A percentile compares a stretch with the other conserved stretches of the same genome.
Conservation (phyloP, 208 protist species). For the Acanthamoeba quina region DNA sequence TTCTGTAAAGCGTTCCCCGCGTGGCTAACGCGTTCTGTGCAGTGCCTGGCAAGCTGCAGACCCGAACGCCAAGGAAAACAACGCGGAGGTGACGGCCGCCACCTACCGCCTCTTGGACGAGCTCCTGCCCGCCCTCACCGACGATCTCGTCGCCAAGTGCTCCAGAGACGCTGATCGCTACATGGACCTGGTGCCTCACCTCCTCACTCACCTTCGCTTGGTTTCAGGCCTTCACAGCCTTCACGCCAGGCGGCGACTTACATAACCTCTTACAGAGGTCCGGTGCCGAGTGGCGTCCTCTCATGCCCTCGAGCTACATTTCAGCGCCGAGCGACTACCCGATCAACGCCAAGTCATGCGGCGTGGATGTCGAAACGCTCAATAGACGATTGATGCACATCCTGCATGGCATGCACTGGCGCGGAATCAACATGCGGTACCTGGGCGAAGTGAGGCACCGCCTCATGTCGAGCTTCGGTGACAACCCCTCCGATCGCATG, state of each 20-base stretch:
- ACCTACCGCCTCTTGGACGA: conserved; percentile 24
- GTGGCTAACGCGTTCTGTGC: not conserved
- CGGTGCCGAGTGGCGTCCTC: not conserved
- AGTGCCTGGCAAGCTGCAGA: conserved; percentile 42
- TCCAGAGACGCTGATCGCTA: conserved; percentile 4
- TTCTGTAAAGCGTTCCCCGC: too few relatives aligned
- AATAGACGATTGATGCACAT: conserved; percentile 43
- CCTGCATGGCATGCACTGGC: conserved; percentile 59
- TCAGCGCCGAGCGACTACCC: not conserved
- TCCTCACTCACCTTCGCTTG: not conserved
- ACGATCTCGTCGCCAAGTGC: conserved; percentile 12
- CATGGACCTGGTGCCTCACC: not conserved
- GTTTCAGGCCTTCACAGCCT: too few relatives aligned
- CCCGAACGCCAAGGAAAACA: conserved; percentile 29
- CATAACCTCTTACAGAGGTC: not conserved
- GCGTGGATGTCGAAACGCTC: conserved; percentile 13
- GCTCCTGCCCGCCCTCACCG: not conserved
- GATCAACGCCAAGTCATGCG: not conserved
- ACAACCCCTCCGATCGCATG: conserved; percentile 14
- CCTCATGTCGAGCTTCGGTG: conserved; percentile 10
- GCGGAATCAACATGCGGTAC: conserved; percentile 50
- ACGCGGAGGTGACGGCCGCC: conserved; percentile 23
- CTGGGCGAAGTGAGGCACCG: conserved; percentile 36
- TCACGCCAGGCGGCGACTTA: too few relatives aligned
- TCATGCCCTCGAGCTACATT: not conserved